phyloP scores from a whole-genome alignment of 495 filamentous ascomycete genomes.

The Daldinia vernicosa region DNA sequence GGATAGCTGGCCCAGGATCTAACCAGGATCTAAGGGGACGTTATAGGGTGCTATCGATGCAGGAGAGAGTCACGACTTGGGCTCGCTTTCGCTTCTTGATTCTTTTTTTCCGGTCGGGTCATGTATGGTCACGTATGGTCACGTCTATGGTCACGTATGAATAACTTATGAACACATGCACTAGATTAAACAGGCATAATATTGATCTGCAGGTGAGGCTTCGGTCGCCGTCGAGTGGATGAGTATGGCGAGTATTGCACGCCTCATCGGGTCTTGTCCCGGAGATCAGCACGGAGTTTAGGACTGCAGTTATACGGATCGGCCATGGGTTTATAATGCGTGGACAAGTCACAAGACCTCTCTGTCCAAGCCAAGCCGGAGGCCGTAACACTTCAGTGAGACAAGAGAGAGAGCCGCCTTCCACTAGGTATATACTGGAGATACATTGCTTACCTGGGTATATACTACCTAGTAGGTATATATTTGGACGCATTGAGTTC shows the following conservation, averaged over 20 bases:
- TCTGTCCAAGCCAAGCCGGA: conserved; percentile 14
- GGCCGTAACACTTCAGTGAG: conserved; percentile 22
- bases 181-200: conserved; percentile 32
- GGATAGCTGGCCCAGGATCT: background rate
- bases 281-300: conserved; percentile 44
- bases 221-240: conserved; percentile 9
- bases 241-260: conserved; percentile 15
- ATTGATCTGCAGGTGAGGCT: conserved; percentile 31
- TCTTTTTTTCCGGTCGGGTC: background rate
- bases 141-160: background rate
- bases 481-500: background rate
- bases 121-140: background rate
- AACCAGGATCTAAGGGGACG: background rate
- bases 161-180: conserved; percentile 7
- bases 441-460: too few relatives aligned
- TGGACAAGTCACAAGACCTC: conserved; percentile 6
- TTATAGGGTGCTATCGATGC: conserved; percentile 8
- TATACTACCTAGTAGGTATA: too few relatives aligned
- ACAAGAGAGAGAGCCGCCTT: conserved; percentile 4
- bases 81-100: background rate
- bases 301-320: conserved; percentile 37
- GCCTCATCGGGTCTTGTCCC: conserved; percentile 32
- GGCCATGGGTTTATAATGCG: conserved; percentile 4
- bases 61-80: conserved; percentile 4
- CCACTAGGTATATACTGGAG: background rate